phyloP scores from a whole-genome alignment of 2,329 filamentous ascomycete genomes.

The Neofusicoccum sp. region DNA sequence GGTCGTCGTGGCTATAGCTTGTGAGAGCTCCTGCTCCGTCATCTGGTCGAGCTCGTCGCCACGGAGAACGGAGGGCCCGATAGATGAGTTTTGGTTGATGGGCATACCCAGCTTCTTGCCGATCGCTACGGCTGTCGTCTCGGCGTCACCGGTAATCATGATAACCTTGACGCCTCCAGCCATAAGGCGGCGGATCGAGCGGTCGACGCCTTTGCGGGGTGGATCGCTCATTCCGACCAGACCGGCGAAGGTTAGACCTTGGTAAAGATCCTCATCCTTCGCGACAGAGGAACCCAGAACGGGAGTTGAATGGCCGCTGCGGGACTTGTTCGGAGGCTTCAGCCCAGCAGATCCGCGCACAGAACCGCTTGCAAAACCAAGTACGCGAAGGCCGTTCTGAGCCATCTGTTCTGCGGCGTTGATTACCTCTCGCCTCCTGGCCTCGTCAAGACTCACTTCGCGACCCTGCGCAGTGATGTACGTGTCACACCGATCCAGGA shows the following conservation, averaged over 20 bases:
- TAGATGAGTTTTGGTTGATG: constrained; percentile 63
- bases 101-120: constrained; percentile 95
- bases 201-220: constrained; percentile 84
- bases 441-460: constrained; percentile 81
- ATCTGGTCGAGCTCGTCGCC: constrained; percentile 94
- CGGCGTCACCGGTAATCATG: constrained; percentile 98
- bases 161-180: constrained; percentile 94
- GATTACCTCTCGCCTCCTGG: constrained; percentile 71
- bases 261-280: constrained; percentile 70
- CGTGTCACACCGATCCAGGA: constrained; percentile 84
- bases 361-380: constrained; percentile 88
- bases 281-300: constrained; percentile 24
- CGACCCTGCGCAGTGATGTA: constrained; percentile 85
- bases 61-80: constrained; percentile 72
- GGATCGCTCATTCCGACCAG: constrained; percentile 98
- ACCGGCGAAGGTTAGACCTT: constrained; percentile 83
- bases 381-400: constrained; percentile 81
- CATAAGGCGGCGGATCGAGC: constrained; percentile 87
- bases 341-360: constrained; percentile 35
- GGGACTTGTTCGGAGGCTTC: constrained; percentile 25
- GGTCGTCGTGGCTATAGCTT: constrained; percentile 83
- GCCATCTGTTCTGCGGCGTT: constrained; percentile 86
- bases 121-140: constrained; percentile 92
- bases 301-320: constrained; percentile 37
- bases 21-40: constrained; percentile 80